Base-by-base conservation (phyloP, 345 rosid species). In the Populus alba region DNA sequence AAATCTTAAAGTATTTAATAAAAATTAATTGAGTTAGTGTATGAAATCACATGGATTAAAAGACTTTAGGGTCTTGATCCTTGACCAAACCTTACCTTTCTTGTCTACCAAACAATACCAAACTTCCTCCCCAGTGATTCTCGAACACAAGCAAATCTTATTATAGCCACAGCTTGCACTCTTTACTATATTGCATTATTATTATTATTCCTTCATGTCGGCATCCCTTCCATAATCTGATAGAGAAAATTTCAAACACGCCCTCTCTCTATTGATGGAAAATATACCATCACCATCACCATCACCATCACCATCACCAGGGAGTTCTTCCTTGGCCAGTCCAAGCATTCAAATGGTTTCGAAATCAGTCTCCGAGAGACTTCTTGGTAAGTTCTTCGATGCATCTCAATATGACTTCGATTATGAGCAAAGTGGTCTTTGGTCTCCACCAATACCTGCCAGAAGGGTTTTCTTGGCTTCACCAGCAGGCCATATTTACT, bases 351-450 rank as follows among this genome's bases (percentile, higher is more conserved):
- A 86, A 77, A 70, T 77, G 80, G 87, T 86, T 66, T 71, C 85
- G 12, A 83, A 78, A 75, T 63, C 80, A 0, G 77, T 38, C 37
- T 83, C 87, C 0, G 87, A 86, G 22, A 66, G 82, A 61, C 87
- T 83, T 33, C 85, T 86, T 8, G 80, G 76, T 16, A 86, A 86
- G 73, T 86, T 83, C 82, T 78, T 79, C 25, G 87, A 86, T 78
- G 75, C 80, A 2, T 83, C 86, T 13, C 82, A 83, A 65, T 86
- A 83, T 57, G 86, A 80, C 65, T 86, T 86, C 39, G 82, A 83
- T 76, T 81, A 83, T 62, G 83, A 83, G 68, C 83, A 78, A 62
- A 86, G 88, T 73, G 72, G 87, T 12, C 20, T 86, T 27, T 86
- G 88, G 87, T 86, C 88, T 77, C 88, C 88, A n/a, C 87, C 80